Evolutionary conservation across 2,329 filamentous ascomycete genomes (phyloP).

Genomic region (Leptosphaerulina australis): DNA sequence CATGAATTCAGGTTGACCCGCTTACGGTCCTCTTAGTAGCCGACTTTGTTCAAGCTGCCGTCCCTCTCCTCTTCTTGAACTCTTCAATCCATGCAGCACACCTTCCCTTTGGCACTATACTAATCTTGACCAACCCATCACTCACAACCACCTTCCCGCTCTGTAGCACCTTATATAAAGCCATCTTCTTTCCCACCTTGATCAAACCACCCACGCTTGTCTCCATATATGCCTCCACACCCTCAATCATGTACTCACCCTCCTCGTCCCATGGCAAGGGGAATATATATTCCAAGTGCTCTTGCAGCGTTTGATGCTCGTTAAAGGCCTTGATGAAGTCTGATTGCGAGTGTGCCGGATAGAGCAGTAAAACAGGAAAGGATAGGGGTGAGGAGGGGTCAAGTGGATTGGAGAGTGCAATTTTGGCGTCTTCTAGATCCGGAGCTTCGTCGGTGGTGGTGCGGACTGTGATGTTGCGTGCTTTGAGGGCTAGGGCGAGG

Average conservation of each 20-base stretch:
- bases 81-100: conserved; percentile 79
- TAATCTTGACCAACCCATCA: conserved; percentile 82
- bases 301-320: conserved; percentile 74
- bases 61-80: conserved; percentile 72
- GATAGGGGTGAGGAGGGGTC: conserved; percentile 73
- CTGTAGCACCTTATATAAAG: conserved; percentile 73
- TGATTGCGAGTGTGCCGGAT: conserved; percentile 79
- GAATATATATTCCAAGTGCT: conserved; percentile 85
- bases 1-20: too few species aligned
- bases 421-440: conserved; percentile 82
- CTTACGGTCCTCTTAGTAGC: too few species aligned
- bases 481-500: conserved; percentile 60
- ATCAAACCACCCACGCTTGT: conserved; percentile 78
- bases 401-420: conserved; percentile 73
- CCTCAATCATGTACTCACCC: conserved; percentile 67
- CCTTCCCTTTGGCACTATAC: conserved; percentile 75
- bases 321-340: conserved; percentile 90
- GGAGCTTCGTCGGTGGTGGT: conserved; percentile 75
- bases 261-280: conserved; percentile 84
- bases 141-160: conserved; percentile 84
- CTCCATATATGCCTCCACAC: conserved; percentile 89
- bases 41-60: conserved; percentile 4
- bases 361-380: conserved; percentile 83
- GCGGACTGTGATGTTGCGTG: conserved; percentile 72
- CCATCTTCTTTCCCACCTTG: conserved; percentile 86